Conservation (phyloP, 352 stramenopile genomes). For the Phytophthora cactorum region DNA sequence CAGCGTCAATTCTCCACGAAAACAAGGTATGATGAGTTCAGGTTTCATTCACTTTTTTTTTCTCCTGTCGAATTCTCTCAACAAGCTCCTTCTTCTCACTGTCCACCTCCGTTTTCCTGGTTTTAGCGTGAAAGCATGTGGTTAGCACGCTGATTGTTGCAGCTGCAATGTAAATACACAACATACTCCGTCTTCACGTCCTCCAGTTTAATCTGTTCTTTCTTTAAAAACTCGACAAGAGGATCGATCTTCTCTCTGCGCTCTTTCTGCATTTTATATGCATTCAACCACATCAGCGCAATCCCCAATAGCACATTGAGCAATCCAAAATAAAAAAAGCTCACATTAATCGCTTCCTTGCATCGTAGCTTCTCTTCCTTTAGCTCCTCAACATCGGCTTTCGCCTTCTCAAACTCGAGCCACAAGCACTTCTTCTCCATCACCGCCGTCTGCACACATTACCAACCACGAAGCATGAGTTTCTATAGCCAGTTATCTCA, state of each 20-base stretch:
- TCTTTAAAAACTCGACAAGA: constrained; percentile 68
- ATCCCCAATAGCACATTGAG: background rate
- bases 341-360: constrained; percentile 73
- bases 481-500: background rate
- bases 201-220: constrained; percentile 71
- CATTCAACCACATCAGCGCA: background rate
- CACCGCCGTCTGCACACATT: constrained; percentile 57
- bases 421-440: constrained; percentile 91
- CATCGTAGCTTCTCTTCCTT: constrained; percentile 74
- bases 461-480: background rate
- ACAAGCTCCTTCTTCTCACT: constrained; percentile 55
- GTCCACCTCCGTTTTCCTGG: constrained; percentile 62
- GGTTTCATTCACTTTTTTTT: constrained; percentile 44
- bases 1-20: too few species aligned
- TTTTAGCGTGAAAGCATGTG: background rate
- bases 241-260: constrained; percentile 70
- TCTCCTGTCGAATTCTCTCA: constrained; percentile 73
- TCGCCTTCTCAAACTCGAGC: constrained; percentile 85
- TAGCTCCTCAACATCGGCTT: constrained; percentile 67
- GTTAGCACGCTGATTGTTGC: background rate
- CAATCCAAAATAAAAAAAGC: background rate
- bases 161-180: background rate
- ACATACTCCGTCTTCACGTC: constrained; percentile 68
- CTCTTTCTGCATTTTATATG: constrained; percentile 47
- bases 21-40: too few species aligned